These are phyloP conservation scores for Zea luxurians DNA, from an alignment of 176 grass and related monocot genomes.

Conservation along the genomic window DNA sequence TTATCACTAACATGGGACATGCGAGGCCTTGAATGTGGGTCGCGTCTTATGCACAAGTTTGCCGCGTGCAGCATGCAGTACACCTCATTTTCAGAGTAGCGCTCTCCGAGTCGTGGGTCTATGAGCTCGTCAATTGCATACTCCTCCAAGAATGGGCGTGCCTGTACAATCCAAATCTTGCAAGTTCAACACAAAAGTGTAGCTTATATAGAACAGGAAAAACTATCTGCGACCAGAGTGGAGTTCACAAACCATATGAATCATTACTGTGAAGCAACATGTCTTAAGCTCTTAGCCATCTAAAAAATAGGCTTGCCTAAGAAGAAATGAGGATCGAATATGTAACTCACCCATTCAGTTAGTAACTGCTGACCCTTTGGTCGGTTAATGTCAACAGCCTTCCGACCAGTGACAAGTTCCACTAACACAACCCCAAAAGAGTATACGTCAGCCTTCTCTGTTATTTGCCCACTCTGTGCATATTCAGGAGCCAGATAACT, in stretches of 20 bases:
- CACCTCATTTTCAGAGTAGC: conserved; percentile 73
- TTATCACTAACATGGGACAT: conserved; percentile 76
- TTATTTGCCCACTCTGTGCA: conserved; percentile 95
- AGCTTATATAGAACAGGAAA: neutral
- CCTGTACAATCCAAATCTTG: conserved; percentile 44
- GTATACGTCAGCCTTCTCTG: conserved; percentile 97
- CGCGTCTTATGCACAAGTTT: conserved; percentile 80
- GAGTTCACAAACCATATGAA: neutral
- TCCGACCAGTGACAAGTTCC: conserved; percentile 91
- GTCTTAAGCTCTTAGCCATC: neutral
- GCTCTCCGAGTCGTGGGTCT: conserved; percentile 69
- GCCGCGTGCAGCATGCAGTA: conserved; percentile 87
- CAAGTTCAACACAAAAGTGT: conserved; percentile 27
- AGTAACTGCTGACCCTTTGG: conserved; percentile 97
- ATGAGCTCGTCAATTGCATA: conserved; percentile 62
- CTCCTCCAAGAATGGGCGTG: conserved; percentile 71
- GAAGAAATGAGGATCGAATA: conserved; percentile 6
- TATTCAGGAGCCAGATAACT: conserved; percentile 92
- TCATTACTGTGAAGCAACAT: neutral
- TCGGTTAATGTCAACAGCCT: conserved; percentile 93
- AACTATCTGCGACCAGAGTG: neutral
- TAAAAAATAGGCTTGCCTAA: neutral
- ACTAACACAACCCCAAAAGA: conserved; percentile 95
- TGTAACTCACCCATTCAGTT: conserved; percentile 87
- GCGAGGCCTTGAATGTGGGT: conserved; percentile 88